Conservation (phyloP, 2,329 filamentous ascomycete genomes). For the Calonectria crousiana region DNA sequence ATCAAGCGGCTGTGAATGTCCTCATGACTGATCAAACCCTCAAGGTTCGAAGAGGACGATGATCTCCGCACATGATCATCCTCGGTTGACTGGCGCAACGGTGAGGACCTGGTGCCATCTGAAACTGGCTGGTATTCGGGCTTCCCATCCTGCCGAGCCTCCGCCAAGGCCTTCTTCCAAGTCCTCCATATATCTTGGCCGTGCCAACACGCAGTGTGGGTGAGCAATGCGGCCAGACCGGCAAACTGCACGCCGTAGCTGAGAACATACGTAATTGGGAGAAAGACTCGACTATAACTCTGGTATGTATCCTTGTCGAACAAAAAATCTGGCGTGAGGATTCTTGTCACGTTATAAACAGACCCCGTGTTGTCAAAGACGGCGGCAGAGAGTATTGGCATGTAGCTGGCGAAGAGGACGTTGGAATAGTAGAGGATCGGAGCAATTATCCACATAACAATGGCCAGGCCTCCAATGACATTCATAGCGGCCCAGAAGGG, state of each 20-base stretch:
- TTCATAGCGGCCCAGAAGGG: constrained; percentile 91
- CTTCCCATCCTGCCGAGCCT: constrained; percentile 66
- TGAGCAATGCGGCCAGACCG: constrained; percentile 81
- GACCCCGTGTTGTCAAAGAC: constrained; percentile 89
- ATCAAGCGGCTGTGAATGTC: constrained; percentile 89
- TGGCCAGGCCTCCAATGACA: constrained; percentile 81
- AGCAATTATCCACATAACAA: constrained; percentile 88
- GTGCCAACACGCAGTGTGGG: constrained; percentile 87
- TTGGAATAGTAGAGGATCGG: constrained; percentile 87
- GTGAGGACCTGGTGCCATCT: constrained; percentile 39
- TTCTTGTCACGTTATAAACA: constrained; percentile 84
- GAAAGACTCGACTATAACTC: constrained; percentile 85
- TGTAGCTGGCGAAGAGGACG: constrained; percentile 83
- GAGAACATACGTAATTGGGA: constrained; percentile 88
- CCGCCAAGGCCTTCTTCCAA: constrained; percentile 76
- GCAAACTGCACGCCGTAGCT: constrained; percentile 91
- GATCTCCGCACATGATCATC: constrained; percentile 42
- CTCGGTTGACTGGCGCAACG: constrained; percentile 31
- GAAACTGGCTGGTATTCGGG: constrained; percentile 66
- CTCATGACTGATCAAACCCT: constrained; percentile 75
- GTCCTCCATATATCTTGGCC: constrained; percentile 85
- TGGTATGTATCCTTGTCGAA: constrained; percentile 83
- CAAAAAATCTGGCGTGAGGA: constrained; percentile 81
- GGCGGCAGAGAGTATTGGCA: constrained; percentile 86
- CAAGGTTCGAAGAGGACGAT: constrained; percentile 55